Evolutionary conservation across 225 moss, liverwort and hornwort species (phyloP), one percentile per base, ranked within the genome.

Genomic region (Straminergon stramineum): DNA sequence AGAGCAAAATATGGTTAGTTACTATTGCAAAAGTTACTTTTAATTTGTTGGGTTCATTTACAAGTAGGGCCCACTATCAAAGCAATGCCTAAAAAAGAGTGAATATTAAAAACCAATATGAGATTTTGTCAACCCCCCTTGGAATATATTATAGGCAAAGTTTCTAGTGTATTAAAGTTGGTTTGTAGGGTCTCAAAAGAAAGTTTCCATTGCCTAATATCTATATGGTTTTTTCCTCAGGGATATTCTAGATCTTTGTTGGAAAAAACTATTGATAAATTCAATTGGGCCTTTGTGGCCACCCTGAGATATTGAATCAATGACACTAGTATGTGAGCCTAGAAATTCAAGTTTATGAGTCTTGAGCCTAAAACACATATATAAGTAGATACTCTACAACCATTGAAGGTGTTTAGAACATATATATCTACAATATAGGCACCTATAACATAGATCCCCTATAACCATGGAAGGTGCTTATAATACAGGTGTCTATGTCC

Each of bases 41-140:
- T 35, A 1, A 19, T 3, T 67, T 67, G 6, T 67, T 37, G 20
- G 11, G 21, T 6, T 37, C 37, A 21, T 21, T 20, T 68, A 5
- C 2, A 68, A 68, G 37, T 1, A 4, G 2, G 6, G 35, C 2
- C 2, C 1, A 2, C 2, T 10, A 6, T 35, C 3, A 68, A 3
- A 37, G 20, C 37, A 68, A 68, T 2, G 10, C 11, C 17, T 37
- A 37, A 21, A 11, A 68, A 68, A 37, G 6, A 37, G 1, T 68
- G 21, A 66, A 20, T 4, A 68, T 68, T 2, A 20, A 67, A 37
- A 11, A 37, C 11, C 6, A 17, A 21, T 21, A 5, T 12, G 20
- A 37, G 7, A 68, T 35, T 67, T 37, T 37, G 67, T 35, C 0
- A 35, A 35, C 5, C 6, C 19, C 4, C 10, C 4, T 21, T 69